Conservation (phyloP, 2,329 filamentous ascomycete genomes). For the Plenodomus biglobosus region DNA sequence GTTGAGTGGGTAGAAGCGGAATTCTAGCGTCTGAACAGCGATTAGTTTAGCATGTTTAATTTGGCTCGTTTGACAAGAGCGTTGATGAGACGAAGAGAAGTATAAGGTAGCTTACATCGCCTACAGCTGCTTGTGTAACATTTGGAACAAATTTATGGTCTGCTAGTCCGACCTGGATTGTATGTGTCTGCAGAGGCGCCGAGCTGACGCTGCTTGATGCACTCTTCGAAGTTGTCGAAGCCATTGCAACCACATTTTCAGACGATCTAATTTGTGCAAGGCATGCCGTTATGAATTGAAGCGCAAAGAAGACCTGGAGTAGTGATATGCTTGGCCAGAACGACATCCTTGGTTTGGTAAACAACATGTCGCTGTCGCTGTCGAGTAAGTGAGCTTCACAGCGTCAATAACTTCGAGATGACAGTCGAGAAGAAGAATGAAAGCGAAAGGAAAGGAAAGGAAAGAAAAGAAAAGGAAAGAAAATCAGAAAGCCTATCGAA, state of each 20-base stretch:
- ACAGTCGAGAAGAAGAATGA: background rate
- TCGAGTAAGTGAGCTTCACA: background rate
- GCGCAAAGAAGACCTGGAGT: background rate
- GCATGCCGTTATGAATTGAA: constrained; percentile 5
- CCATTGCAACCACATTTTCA: background rate
- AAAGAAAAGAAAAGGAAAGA: constrained; percentile 3
- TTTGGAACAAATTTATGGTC: constrained; percentile 46
- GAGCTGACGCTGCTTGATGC: constrained; percentile 15
- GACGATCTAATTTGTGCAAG: constrained; percentile 9
- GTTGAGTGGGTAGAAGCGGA: constrained; percentile 47
- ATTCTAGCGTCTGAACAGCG: constrained; percentile 38
- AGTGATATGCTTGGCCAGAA: background rate
- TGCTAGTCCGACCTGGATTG: constrained; percentile 43
- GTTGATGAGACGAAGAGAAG: background rate
- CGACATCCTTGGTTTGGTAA: background rate
- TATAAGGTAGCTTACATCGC: constrained; percentile 37
- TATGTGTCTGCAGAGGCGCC: constrained; percentile 28
- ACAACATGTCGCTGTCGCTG: constrained; percentile 1
- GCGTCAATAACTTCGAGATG: background rate
- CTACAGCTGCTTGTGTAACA: constrained; percentile 39
- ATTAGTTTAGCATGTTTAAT: constrained; percentile 4
- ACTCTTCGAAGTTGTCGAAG: constrained; percentile 5
- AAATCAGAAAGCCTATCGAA: constrained; percentile 2
- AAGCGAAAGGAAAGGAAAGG: constrained; percentile 7
- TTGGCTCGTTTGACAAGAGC: too few relatives aligned